These are phyloP conservation scores for Thalia dealbata DNA, from an alignment of 176 grass and related monocot genomes.

Conservation along the genomic window DNA sequence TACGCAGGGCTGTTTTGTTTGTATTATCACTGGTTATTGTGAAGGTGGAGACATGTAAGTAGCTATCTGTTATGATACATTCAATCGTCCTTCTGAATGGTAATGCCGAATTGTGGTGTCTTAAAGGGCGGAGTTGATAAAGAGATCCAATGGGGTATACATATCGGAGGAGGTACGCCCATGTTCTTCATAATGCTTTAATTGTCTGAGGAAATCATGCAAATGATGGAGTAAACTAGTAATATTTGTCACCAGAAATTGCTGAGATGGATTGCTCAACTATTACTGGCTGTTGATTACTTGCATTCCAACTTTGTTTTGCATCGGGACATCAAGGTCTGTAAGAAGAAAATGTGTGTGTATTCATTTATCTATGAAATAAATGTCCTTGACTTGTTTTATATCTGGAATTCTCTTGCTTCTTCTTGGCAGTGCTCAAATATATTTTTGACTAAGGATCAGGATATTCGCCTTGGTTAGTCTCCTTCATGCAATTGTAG, in stretches of 20 bases:
- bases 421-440: constrained; percentile 82
- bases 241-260: constrained; percentile 54
- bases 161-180: constrained; percentile 79
- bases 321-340: constrained; percentile 91
- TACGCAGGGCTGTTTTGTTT: constrained; percentile 86
- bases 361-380: neutral
- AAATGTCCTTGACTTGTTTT: neutral
- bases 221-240: constrained; percentile 18
- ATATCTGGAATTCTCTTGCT: constrained; percentile 1
- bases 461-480: constrained; percentile 92
- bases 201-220: neutral
- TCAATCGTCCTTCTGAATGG: neutral
- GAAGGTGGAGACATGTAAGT: constrained; percentile 99
- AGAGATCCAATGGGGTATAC: constrained; percentile 74
- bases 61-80: constrained; percentile 9
- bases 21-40: constrained; percentile 97
- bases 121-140: constrained; percentile 91
- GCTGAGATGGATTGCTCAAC: constrained; percentile 87
- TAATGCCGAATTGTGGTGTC: neutral
- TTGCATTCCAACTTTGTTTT: constrained; percentile 96
- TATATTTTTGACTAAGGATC: constrained; percentile 99
- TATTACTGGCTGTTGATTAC: constrained; percentile 86
- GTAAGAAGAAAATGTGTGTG: neutral
- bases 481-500: constrained; percentile 5
- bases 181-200: constrained; percentile 8